Evolutionary conservation across 805 yeast species (phyloP), one percentile per base, ranked within the genome.

Genomic region (Scheffersomyces amazonensis): DNA sequence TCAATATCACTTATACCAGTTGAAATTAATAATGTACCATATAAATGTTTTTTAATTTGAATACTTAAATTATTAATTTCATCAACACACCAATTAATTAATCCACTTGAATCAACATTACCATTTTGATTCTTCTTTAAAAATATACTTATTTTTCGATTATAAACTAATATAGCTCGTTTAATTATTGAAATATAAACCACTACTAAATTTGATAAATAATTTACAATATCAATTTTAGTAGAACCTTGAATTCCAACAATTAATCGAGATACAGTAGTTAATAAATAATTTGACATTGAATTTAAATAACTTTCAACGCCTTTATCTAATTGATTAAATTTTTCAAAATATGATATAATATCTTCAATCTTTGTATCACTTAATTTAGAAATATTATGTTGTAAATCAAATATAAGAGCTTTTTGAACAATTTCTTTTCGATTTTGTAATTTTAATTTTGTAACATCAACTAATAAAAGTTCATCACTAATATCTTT

Each of bases 41-140:
- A 68, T 18, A 90, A 61, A 48, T 85, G 90, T 39, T 84, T 77
- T 34, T 79, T 76, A 48, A 89, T 75, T 5, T 80, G 60, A 13
- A 66, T 63, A 21, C 80, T 78, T 46, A 84, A 83, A 34, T 68
- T 66, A 29, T 76, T 75, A 22, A 86, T 75, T 55, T 81, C 83
- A 10, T 73, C 73, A 40, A 77, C 76, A 23, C 83, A 76, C 96
- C 96, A 88, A 44, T 81, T 79, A n/a, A 87, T 82, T 13, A 88
- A 65, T 21, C 71, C 69, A 47, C 83, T 76, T 8, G 83, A 70
- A 35, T 76, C 70, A 10, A 58, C 58, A 31, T 58, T 59, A 7
- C 56, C 58, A 21, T 57, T 56, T 33, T 50, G 54, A 36, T 54
- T 51, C 10, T 60, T 48, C 33, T 53, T 53, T 30, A 67, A 42